Evolutionary conservation across 208 protist genomes (phyloP).

Genomic region (Herpetomonas tarakana): DNA sequence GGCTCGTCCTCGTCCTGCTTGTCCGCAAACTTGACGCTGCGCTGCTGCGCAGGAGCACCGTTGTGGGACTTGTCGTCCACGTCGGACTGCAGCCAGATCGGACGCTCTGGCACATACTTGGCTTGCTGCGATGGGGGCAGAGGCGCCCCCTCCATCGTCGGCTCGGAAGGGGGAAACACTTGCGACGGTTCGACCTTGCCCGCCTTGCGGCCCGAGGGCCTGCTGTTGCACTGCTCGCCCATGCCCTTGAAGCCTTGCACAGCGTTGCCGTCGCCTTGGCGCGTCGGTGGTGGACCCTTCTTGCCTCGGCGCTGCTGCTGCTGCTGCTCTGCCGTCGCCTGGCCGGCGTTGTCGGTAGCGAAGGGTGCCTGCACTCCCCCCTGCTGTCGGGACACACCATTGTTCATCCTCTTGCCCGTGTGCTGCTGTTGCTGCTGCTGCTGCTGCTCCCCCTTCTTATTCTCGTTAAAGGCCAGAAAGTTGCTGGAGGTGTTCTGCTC

Average conservation of each 20-base stretch:
- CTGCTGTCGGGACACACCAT: background rate
- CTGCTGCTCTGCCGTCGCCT: background rate
- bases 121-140: too few species aligned
- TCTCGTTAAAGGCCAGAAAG: conserved; percentile 76
- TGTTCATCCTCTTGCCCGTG: conserved; percentile 1
- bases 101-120: background rate
- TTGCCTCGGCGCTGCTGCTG: background rate
- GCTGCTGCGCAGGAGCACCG: background rate
- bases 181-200: background rate
- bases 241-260: conserved; percentile 4
- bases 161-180: background rate
- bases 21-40: background rate
- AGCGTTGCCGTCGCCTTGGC: background rate
- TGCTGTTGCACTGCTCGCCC: background rate
- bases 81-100: background rate
- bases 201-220: background rate
- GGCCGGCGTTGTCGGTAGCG: conserved; percentile 27
- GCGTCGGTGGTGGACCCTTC: background rate
- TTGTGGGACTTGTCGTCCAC: background rate
- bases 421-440: background rate
- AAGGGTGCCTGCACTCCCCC: background rate
- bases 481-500: conserved; percentile 36
- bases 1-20: background rate
- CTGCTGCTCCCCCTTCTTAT: background rate
- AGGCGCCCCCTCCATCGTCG: too few species aligned